Evolutionary conservation across 306 rosid species (phyloP).

Genomic region (Ammopiptanthus mongolicus): DNA sequence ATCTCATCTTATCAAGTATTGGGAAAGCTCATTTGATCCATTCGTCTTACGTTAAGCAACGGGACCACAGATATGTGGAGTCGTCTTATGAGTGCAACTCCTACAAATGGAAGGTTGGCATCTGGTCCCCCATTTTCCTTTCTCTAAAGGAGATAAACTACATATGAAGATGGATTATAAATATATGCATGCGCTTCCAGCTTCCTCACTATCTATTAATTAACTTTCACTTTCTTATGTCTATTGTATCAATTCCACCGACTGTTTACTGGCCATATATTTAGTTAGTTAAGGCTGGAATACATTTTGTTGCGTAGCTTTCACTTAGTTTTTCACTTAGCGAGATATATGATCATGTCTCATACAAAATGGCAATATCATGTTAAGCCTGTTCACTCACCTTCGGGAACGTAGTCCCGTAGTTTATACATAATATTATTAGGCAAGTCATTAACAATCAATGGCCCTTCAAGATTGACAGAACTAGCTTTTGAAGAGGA

Average conservation of each 20-base stretch:
- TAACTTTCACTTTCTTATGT: slow-evolving; percentile 18
- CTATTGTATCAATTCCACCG: not conserved
- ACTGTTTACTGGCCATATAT: not conserved
- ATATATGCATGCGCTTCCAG: too few relatives aligned
- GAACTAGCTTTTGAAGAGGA: not conserved
- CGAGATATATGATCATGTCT: too few relatives aligned
- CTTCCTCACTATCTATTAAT: slow-evolving; percentile 3
- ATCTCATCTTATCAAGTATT: slow-evolving; percentile 7
- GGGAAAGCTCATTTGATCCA: slow-evolving; percentile 23
- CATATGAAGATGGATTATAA: not conserved
- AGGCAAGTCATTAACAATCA: not conserved
- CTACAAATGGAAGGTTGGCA: slow-evolving; percentile 26
- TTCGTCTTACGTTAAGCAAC: slow-evolving; percentile 15
- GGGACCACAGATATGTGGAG: slow-evolving; percentile 38
- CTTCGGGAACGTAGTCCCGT: too few relatives aligned
- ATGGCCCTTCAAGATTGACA: not conserved
- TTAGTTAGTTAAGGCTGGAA: not conserved
- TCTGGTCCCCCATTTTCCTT: slow-evolving; percentile 15
- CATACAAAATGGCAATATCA: too few relatives aligned
- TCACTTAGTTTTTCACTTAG: not conserved
- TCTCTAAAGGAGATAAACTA: not conserved
- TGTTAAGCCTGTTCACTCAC: too few relatives aligned
- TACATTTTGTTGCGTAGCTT: not conserved
- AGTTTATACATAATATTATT: too few relatives aligned
- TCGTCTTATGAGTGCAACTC: not conserved